phyloP scores from a whole-genome alignment of 164 flowering plant species.

The Tetrastigma voinierianum region DNA sequence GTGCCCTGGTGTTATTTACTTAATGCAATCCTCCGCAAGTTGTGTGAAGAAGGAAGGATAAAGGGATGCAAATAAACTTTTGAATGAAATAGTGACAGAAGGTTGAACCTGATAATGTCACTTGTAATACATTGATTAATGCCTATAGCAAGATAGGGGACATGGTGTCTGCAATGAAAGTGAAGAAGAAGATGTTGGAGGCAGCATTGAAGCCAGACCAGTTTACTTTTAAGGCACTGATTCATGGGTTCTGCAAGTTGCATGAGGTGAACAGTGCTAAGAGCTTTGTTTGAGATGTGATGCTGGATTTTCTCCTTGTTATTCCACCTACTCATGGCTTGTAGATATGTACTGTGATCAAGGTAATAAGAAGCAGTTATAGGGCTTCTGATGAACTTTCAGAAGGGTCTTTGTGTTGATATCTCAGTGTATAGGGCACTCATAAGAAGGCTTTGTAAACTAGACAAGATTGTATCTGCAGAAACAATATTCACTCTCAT shows the following conservation, averaged over 20 bases:
- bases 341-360: conserved; percentile 70
- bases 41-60: conserved; percentile 75
- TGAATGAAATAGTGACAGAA: conserved; percentile 75
- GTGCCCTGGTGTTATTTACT: conserved; percentile 60
- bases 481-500: conserved; percentile 46
- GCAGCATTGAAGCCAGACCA: conserved; percentile 60
- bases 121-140: conserved; percentile 92
- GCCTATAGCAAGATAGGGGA: conserved; percentile 91
- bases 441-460: conserved; percentile 71
- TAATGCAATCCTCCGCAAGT: conserved; percentile 75
- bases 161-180: conserved; percentile 68
- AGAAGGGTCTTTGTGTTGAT: conserved; percentile 48
- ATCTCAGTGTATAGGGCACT: conserved; percentile 74
- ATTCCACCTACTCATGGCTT: conserved; percentile 74
- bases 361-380: conserved; percentile 44
- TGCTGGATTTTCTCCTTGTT: conserved; percentile 81
- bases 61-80: conserved; percentile 65
- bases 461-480: conserved; percentile 59
- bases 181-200: conserved; percentile 69
- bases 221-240: conserved; percentile 77
- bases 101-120: conserved; percentile 74
- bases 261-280: conserved; percentile 61
- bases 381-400: conserved; percentile 50
- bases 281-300: conserved; percentile 62
- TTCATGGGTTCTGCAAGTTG: conserved; percentile 83